Percentiles rank a stretch among this genome's conserved stretches.
Evolutionary conservation across 1,284 basidiomycete species (phyloP).

Genomic region (Pulveroboletus sp.): DNA sequence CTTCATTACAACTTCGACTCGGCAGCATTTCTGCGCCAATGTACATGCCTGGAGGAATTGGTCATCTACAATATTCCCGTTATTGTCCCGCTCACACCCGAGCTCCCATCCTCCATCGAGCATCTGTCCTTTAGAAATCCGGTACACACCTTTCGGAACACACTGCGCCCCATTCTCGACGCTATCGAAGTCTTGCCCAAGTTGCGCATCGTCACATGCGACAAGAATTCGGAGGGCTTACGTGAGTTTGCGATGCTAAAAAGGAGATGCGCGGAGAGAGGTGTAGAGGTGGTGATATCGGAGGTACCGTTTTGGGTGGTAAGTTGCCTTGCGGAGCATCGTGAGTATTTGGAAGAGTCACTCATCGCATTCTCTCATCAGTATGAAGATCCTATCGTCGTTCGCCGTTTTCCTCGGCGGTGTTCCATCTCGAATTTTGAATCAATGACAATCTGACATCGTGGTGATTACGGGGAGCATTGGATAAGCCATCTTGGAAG

Average conservation of each 20-base stretch:
- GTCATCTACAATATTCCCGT: slow-evolving; percentile 37
- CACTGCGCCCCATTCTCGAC: slow-evolving; percentile 32
- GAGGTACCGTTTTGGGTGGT: slow-evolving; percentile 37
- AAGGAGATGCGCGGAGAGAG: slow-evolving; percentile 30
- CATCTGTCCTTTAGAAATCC: slow-evolving; percentile 40
- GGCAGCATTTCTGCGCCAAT: slow-evolving; percentile 35
- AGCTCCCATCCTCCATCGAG: slow-evolving; percentile 37
- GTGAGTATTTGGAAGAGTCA: background rate
- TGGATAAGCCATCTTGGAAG: background rate
- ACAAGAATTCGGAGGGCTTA: slow-evolving; percentile 23
- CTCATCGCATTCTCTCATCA: slow-evolving; percentile 13
- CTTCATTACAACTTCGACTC: slow-evolving; percentile 34
- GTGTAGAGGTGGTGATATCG: slow-evolving; percentile 31
- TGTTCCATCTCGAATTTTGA: slow-evolving; percentile 41
- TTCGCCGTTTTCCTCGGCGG: slow-evolving; percentile 38
- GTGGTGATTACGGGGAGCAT: slow-evolving; percentile 6
- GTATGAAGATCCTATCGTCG: slow-evolving; percentile 41
- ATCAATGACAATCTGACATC: slow-evolving; percentile 30
- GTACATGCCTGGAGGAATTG: slow-evolving; percentile 41
- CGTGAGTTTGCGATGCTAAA: slow-evolving; percentile 26
- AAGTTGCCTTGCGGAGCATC: slow-evolving; percentile 12
- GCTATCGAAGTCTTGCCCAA: slow-evolving; percentile 35
- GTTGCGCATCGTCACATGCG: slow-evolving; percentile 38
- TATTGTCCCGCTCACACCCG: slow-evolving; percentile 28
- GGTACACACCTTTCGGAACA: slow-evolving; percentile 20